Conservation (phyloP, 2,329 filamentous ascomycete genomes). For the Zarea fungicola region DNA sequence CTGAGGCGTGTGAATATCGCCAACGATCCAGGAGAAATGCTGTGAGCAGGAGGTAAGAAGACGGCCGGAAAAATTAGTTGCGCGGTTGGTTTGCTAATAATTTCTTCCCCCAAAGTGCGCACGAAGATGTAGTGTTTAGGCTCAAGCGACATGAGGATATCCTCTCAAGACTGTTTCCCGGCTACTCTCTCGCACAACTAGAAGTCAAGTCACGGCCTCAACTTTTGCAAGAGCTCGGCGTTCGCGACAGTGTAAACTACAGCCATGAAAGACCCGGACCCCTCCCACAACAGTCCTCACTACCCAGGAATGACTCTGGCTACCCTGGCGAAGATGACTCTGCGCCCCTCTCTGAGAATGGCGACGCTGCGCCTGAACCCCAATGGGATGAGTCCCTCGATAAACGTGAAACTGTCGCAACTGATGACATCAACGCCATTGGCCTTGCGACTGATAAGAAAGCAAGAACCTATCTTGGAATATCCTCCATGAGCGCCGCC, state of each 20-base stretch:
- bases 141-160: conserved; percentile 20
- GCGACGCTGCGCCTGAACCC: conserved; percentile 23
- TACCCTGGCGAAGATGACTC: conserved; percentile 17
- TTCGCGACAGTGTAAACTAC: not conserved
- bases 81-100: not conserved
- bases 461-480: conserved; percentile 56
- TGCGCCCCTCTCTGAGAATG: conserved; percentile 23
- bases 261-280: not conserved
- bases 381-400: conserved; percentile 25
- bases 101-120: conserved; percentile 18
- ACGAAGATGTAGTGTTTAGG: conserved; percentile 22
- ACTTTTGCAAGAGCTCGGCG: conserved; percentile 16
- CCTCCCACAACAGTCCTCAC: not conserved
- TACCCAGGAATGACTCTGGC: conserved; percentile 1
- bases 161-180: conserved; percentile 21
- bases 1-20: conserved; percentile 24
- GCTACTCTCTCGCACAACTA: conserved; percentile 15
- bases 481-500: conserved; percentile 59
- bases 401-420: conserved; percentile 21
- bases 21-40: conserved; percentile 26
- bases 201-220: conserved; percentile 19
- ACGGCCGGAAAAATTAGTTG: not conserved
- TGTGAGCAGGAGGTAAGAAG: conserved; percentile 23
- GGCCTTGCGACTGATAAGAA: conserved; percentile 46
- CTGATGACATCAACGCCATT: conserved; percentile 29